Percentiles rank a stretch among this genome's conserved stretches.
phyloP scores from a whole-genome alignment of 2,329 filamentous ascomycete genomes.

The Fulvia fulva region DNA sequence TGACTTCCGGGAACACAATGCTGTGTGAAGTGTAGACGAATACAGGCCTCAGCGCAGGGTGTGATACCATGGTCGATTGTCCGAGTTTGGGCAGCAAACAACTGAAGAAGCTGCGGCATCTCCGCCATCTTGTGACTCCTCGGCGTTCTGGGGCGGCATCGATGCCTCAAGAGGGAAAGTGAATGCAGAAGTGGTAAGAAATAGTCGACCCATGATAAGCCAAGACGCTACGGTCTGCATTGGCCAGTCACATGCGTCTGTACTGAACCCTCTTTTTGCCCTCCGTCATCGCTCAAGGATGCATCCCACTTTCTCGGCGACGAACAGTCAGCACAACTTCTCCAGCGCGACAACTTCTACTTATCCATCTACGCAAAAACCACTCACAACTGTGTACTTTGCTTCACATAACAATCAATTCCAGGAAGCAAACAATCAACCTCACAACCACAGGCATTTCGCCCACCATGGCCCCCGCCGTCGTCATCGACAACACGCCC shows the following conservation, averaged over 20 bases:
- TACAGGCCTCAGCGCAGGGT: too few species aligned
- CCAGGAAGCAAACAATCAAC: neutral
- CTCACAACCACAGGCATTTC: neutral
- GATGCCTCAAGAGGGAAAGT: neutral
- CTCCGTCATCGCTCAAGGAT: neutral
- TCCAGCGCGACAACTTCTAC: neutral
- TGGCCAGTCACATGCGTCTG: neutral
- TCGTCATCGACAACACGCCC: constrained; percentile 37
- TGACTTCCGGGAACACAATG: too few species aligned
- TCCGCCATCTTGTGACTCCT: too few species aligned
- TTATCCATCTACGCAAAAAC: neutral
- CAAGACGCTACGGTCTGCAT: neutral
- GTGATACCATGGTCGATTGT: too few species aligned
- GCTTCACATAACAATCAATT: neutral
- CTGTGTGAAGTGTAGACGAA: neutral
- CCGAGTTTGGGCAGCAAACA: too few species aligned
- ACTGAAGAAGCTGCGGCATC: too few species aligned
- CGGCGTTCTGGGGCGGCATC: neutral
- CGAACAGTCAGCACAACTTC: neutral
- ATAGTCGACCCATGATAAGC: neutral
- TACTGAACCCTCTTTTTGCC: neutral
- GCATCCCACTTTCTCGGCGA: neutral
- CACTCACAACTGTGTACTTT: neutral
- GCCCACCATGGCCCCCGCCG: constrained; percentile 36
- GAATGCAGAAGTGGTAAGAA: neutral